phyloP scores from a whole-genome alignment of 75 land plant species.

The Larix kaempferi region DNA sequence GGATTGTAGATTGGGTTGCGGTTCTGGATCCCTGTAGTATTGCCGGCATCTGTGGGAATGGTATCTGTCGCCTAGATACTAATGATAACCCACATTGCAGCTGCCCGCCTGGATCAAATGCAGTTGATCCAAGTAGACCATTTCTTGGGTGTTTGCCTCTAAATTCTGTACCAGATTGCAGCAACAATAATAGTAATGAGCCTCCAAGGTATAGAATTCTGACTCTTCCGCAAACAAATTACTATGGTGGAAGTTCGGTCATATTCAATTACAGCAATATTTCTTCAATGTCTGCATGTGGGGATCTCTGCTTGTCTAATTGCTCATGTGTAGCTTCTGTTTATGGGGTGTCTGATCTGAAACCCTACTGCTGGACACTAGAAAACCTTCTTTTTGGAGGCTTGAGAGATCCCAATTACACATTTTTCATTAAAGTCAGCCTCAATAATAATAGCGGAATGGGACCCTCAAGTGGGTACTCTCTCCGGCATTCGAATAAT shows the following conservation, averaged over 20 bases:
- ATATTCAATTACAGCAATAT: slow-evolving; percentile 45
- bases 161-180: background rate
- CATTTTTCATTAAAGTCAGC: slow-evolving; percentile 38
- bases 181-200: background rate
- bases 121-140: slow-evolving; percentile 1
- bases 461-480: background rate
- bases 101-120: slow-evolving; percentile 30
- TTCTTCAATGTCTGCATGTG: slow-evolving; percentile 23
- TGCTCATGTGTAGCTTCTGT: slow-evolving; percentile 57
- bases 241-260: slow-evolving; percentile 30
- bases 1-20: slow-evolving; percentile 58
- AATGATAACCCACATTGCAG: slow-evolving; percentile 32
- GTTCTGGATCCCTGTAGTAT: slow-evolving; percentile 49
- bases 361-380: slow-evolving; percentile 41
- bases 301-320: slow-evolving; percentile 34
- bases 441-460: background rate
- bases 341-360: slow-evolving; percentile 36
- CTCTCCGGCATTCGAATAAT: background rate
- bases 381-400: slow-evolving; percentile 44
- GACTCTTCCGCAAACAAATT: slow-evolving; percentile 34
- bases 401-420: slow-evolving; percentile 33
- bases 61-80: slow-evolving; percentile 42
- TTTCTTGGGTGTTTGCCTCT: background rate
- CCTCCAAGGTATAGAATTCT: slow-evolving; percentile 14
- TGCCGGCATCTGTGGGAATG: slow-evolving; percentile 53